Conservation (phyloP, 2,329 filamentous ascomycete species). For the Cladosporium sp. region DNA sequence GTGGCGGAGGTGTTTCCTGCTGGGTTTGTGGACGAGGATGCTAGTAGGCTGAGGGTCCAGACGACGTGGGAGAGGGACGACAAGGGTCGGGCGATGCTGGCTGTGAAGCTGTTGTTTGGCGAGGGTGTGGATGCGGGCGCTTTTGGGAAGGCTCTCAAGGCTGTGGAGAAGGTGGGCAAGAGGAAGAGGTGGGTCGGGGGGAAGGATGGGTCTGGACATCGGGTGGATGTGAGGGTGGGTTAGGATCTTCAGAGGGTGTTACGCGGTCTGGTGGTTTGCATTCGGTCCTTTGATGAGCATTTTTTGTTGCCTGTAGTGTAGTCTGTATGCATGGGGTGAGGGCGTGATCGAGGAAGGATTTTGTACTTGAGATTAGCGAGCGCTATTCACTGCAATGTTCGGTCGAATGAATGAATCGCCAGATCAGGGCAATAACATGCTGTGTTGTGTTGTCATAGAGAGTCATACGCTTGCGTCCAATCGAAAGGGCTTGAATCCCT, state of each 20-base stretch:
- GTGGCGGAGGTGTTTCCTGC: conserved; percentile 58
- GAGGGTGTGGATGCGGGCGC: conserved; percentile 38
- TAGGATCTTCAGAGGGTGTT: not conserved
- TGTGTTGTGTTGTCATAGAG: too few species aligned
- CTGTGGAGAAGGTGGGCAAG: conserved; percentile 55
- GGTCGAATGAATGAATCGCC: too few species aligned
- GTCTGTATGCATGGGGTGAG: too few species aligned
- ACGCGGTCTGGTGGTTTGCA: not conserved
- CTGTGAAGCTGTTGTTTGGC: conserved; percentile 38
- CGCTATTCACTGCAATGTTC: too few species aligned
- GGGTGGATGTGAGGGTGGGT: conserved; percentile 30
- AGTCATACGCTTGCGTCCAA: too few species aligned
- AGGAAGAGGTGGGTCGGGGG: conserved; percentile 52
- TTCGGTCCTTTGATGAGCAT: conserved; percentile 5
- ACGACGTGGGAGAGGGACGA: conserved; percentile 39
- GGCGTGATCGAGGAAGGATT: too few species aligned
- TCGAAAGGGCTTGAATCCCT: too few species aligned
- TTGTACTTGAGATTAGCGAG: too few species aligned
- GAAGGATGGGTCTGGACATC: conserved; percentile 38
- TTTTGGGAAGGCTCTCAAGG: conserved; percentile 36
- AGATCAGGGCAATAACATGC: too few species aligned
- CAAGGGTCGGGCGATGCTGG: conserved; percentile 40
- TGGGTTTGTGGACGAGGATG: conserved; percentile 41
- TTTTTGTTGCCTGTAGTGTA: too few species aligned
- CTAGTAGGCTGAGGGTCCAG: conserved; percentile 38